Percentiles rank a stretch among this genome's conserved stretches.
Conservation (phyloP, 1,284 basidiomycete genomes). For the Ganoderma lucidum region DNA sequence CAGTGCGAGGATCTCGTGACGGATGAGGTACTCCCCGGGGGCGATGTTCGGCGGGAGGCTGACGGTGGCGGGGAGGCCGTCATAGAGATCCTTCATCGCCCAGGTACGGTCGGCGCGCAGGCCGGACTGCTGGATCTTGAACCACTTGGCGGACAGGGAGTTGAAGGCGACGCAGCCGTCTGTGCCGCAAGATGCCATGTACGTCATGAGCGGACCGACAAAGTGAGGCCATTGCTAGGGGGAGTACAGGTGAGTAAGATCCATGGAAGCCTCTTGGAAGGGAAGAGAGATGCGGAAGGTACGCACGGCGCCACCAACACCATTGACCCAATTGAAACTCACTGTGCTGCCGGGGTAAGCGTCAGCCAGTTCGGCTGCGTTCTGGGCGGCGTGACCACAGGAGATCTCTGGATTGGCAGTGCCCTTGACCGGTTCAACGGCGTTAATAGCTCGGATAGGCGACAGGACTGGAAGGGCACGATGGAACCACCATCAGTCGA, state of each 20-base stretch:
- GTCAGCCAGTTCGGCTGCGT: constrained; percentile 45
- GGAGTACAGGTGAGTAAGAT: not conserved
- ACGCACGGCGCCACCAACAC: constrained; percentile 44
- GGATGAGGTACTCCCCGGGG: constrained; percentile 71
- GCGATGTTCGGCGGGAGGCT: constrained; percentile 62
- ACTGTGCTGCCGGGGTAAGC: constrained; percentile 50
- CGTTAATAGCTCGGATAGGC: constrained; percentile 40
- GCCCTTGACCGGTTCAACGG: constrained; percentile 51
- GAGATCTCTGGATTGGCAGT: constrained; percentile 46
- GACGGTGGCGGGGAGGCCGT: constrained; percentile 48
- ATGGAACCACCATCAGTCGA: not conserved
- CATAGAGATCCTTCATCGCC: constrained; percentile 47
- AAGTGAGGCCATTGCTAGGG: constrained; percentile 46
- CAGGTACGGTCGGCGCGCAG: constrained; percentile 44
- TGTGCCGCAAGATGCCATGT: constrained; percentile 67
- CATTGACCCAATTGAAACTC: constrained; percentile 65
- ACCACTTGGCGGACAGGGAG: constrained; percentile 65
- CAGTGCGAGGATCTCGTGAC: constrained; percentile 71
- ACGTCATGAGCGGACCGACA: constrained; percentile 71
- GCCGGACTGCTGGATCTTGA: constrained; percentile 64
- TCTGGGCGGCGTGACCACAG: constrained; percentile 52
- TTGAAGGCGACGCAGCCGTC: constrained; percentile 66
- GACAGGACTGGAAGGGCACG: constrained; percentile 19
- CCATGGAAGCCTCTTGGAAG: not conserved
- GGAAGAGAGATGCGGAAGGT: not conserved